Evolutionary conservation across 371 early-diverging fungal species (phyloP).

Genomic region (Mortierella sp.): DNA sequence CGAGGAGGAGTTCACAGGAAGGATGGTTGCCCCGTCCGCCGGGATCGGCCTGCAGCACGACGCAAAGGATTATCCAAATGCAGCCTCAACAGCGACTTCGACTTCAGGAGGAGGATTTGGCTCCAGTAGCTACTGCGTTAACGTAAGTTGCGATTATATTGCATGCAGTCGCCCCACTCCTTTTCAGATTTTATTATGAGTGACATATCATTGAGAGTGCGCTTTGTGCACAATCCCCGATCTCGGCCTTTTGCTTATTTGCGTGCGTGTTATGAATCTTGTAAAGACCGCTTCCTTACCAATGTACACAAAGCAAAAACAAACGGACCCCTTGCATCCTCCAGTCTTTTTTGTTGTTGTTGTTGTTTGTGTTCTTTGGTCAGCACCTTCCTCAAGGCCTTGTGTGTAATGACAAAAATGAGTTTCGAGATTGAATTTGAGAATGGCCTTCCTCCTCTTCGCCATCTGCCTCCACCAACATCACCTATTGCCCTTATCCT

Average conservation of each 20-base stretch:
- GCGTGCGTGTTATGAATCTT: background rate
- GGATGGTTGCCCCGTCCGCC: background rate
- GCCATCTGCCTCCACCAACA: background rate
- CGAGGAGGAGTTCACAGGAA: slow-evolving; percentile 37
- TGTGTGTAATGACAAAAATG: background rate
- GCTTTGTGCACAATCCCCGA: background rate
- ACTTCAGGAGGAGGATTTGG: background rate
- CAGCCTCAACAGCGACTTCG: background rate
- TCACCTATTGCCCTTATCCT: background rate
- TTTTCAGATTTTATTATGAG: background rate
- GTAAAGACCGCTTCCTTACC: background rate
- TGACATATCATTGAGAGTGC: background rate
- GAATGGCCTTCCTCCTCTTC: slow-evolving; percentile 3
- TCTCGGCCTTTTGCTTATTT: background rate
- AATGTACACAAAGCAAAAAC: background rate
- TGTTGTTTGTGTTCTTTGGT: background rate
- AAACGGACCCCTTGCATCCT: background rate
- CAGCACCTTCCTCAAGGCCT: background rate
- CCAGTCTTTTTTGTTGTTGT: background rate
- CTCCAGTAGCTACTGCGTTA: slow-evolving; percentile 5
- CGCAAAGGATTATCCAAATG: background rate
- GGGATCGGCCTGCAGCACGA: background rate
- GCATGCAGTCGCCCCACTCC: background rate
- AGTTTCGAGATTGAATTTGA: background rate
- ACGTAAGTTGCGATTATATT: slow-evolving; percentile 11